Percentiles rank a stretch among this genome's conserved stretches.
Evolutionary conservation across 768 basidiomycete species (phyloP).

Genomic region (Lactifluus subvellereus): DNA sequence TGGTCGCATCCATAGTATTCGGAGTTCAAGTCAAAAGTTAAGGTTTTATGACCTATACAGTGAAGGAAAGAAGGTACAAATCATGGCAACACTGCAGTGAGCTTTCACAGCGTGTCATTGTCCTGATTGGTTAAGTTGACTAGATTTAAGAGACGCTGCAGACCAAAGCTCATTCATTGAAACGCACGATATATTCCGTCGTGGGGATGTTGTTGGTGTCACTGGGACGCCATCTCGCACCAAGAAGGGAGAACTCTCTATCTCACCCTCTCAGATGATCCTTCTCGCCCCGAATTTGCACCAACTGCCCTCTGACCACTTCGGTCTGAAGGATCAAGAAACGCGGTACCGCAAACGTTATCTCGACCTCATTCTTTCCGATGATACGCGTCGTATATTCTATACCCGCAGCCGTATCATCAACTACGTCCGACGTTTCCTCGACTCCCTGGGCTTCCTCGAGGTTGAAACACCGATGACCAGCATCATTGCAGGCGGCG

Average conservation of each 20-base stretch:
- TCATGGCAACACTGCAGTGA: slow-evolving; percentile 85
- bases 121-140: neutral
- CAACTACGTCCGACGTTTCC: slow-evolving; percentile 87
- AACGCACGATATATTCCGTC: slow-evolving; percentile 81
- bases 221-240: slow-evolving; percentile 85
- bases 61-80: slow-evolving; percentile 90
- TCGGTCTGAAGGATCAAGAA: slow-evolving; percentile 96
- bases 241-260: slow-evolving; percentile 92
- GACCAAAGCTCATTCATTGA: slow-evolving; percentile 60
- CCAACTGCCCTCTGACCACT: slow-evolving; percentile 88
- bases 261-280: slow-evolving; percentile 71
- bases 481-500: slow-evolving; percentile 92
- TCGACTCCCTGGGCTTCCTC: slow-evolving; percentile 89
- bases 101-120: slow-evolving; percentile 28
- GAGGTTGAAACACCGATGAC: slow-evolving; percentile 99
- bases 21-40: slow-evolving; percentile 75
- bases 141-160: slow-evolving; percentile 48
- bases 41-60: slow-evolving; percentile 91
- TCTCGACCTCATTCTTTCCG: slow-evolving; percentile 94
- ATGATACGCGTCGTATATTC: slow-evolving; percentile 84
- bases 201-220: slow-evolving; percentile 96
- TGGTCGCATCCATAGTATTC: slow-evolving; percentile 88
- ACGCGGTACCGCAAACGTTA: slow-evolving; percentile 98
- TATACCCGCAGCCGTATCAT: slow-evolving; percentile 83
- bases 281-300: slow-evolving; percentile 96